These are phyloP conservation scores for Pleurotus cornucopiae DNA, from an alignment of 768 basidiomycete species.

Conservation along the genomic window DNA sequence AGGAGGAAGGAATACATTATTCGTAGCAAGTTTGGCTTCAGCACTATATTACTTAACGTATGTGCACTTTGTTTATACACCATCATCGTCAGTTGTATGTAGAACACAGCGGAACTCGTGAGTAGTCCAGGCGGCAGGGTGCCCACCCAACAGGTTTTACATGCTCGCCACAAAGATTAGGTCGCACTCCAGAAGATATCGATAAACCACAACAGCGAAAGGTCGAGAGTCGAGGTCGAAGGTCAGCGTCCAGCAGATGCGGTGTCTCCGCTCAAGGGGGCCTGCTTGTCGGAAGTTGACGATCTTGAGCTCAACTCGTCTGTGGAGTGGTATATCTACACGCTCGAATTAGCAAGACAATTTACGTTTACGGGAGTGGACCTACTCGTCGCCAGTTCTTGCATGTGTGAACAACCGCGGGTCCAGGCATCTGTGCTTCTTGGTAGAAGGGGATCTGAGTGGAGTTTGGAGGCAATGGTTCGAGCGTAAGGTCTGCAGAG, in stretches of 20 bases:
- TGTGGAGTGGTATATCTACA: background rate
- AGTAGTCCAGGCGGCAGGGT: no score
- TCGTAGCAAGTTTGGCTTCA: no score
- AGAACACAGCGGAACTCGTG: no score
- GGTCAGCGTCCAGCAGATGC: no score
- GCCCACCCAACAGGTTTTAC: no score
- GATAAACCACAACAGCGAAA: background rate
- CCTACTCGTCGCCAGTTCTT: conserved; percentile 9
- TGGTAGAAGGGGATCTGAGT: conserved; percentile 10
- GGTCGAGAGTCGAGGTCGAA: background rate
- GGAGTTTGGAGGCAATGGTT: conserved; percentile 20
- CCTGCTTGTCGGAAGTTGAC: background rate
- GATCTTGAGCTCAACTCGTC: background rate
- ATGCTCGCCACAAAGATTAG: no score
- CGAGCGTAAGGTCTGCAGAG: conserved; percentile 33
- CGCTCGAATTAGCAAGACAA: background rate
- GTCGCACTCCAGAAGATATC: no score
- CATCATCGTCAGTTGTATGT: no score
- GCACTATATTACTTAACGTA: no score
- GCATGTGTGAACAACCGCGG: conserved; percentile 8
- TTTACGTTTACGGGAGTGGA: background rate
- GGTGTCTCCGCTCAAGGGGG: no score
- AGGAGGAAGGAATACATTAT: no score
- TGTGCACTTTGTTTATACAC: no score
- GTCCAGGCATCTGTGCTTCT: background rate